Base-by-base conservation (phyloP, 352 stramenopile species). In the Phytophthora pinifolia region DNA sequence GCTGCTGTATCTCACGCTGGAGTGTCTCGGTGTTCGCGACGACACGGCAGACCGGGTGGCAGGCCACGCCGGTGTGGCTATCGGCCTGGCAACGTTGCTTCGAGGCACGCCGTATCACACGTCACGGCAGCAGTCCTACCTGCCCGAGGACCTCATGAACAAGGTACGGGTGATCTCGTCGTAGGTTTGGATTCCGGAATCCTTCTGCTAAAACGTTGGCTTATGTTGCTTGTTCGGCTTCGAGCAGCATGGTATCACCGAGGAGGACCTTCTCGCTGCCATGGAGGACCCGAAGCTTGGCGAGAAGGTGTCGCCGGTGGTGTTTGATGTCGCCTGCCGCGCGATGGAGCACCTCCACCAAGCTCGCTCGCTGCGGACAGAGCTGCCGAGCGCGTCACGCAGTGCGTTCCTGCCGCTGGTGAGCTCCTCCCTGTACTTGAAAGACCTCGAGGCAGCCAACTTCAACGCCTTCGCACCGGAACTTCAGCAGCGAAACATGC, bases 1-100 rank as follows among this genome's bases (percentile, higher is more conserved):
- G 30, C 54, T 97, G 32, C 46, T 97, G 37, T 97, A 96, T 61
- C 63, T 97, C 20, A 92, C 83, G 31, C 73, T 97, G 15, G 90
- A 97, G 57, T 88, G 86, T 45, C 59, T 96, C 1, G 82, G 75
- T 27, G 65, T 97, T 30, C 73, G 81, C 13, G 79, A 96, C 42
- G 66, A 86, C 41, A 70, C 56, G 5, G 84, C 83, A 9, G 88
- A 96, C 53, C 74, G 83, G 27, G 87, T 83, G 4, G 90, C 89
- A 6, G 79, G 71, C 47, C 87, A 97, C 62, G 85, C 88, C 0
- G 90, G 90, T 32, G 76, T 95, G 12, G 83, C 87, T 27, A 84
- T 94, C 17, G 89, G 90, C 1, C 73, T 97, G 14, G 67, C 85
- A 44, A 97, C 86, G 34, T 59, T 96, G 25, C 61, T 97, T 9